A percentile compares a stretch with the other conserved stretches of the same genome.
phyloP scores from a whole-genome alignment of 108 stramenopile species.

The Skeletonema grethae region DNA sequence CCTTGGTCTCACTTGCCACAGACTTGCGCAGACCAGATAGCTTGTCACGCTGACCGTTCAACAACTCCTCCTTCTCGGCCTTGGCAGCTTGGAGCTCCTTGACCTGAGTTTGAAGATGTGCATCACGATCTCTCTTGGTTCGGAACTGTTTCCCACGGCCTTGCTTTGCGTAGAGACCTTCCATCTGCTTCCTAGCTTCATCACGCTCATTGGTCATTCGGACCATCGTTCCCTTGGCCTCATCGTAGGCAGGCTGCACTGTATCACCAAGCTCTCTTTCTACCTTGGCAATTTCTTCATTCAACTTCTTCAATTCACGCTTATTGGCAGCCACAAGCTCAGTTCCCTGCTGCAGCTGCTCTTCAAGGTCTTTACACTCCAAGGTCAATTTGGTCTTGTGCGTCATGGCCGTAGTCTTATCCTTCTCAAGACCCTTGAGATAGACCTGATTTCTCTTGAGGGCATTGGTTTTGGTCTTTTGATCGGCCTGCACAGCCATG shows the following conservation, averaged over 20 bases:
- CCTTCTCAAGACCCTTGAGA: slow-evolving; percentile 63
- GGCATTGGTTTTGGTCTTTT: slow-evolving; percentile 57
- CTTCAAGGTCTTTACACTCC: slow-evolving; percentile 72
- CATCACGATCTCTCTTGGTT: slow-evolving; percentile 86
- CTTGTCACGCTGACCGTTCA: slow-evolving; percentile 60
- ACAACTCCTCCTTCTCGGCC: slow-evolving; percentile 60
- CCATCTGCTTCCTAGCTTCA: slow-evolving; percentile 62
- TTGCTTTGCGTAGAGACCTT: slow-evolving; percentile 91
- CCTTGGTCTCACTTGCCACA: slow-evolving; percentile 33
- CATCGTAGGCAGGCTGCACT: slow-evolving; percentile 70
- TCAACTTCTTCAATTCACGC: slow-evolving; percentile 58
- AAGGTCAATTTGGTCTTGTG: slow-evolving; percentile 65
- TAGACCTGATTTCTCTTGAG: slow-evolving; percentile 59
- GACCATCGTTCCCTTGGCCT: slow-evolving; percentile 50
- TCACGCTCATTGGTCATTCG: slow-evolving; percentile 65
- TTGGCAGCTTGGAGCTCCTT: slow-evolving; percentile 59
- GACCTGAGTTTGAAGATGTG: slow-evolving; percentile 66
- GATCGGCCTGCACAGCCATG: slow-evolving; percentile 56
- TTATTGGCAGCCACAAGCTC: slow-evolving; percentile 62
- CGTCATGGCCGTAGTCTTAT: slow-evolving; percentile 64
- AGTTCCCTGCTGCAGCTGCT: slow-evolving; percentile 50
- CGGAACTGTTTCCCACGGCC: slow-evolving; percentile 89
- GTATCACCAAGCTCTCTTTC: slow-evolving; percentile 51
- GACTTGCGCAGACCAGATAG: slow-evolving; percentile 66
- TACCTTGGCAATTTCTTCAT: slow-evolving; percentile 56